Evolutionary conservation across 169 alveolate species (phyloP).

Genomic region (Eimeria maxima): DNA sequence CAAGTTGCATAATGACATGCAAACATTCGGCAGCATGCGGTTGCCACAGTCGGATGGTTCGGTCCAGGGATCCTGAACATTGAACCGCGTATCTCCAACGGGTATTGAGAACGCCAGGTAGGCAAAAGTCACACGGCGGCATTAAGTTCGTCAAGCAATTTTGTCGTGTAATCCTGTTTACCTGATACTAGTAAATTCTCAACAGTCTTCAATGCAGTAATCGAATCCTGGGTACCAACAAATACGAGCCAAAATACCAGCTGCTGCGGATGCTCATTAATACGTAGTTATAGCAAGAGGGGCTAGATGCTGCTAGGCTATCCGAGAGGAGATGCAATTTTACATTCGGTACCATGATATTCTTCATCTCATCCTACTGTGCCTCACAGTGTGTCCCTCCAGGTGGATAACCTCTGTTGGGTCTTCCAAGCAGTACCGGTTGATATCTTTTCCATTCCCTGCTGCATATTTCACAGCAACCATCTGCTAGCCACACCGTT

Average conservation of each 20-base stretch:
- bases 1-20: conserved; percentile 53
- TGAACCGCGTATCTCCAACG: background rate
- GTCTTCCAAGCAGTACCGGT: conserved; percentile 11
- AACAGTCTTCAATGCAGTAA: conserved; percentile 64
- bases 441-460: conserved; percentile 60
- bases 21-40: conserved; percentile 42
- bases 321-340: background rate
- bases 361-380: background rate
- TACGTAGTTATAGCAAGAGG: background rate
- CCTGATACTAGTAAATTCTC: conserved; percentile 44
- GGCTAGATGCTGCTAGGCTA: background rate
- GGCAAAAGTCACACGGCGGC: background rate
- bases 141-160: background rate
- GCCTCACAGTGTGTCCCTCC: conserved; percentile 60
- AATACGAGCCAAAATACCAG: background rate
- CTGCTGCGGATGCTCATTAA: background rate
- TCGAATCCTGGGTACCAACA: conserved; percentile 38
- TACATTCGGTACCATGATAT: background rate
- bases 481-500: background rate
- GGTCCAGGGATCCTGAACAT: conserved; percentile 58
- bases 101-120: too few species aligned
- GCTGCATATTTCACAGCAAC: conserved; percentile 9
- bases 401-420: conserved; percentile 18
- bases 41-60: conserved; percentile 59
- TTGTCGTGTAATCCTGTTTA: background rate